Base-by-base conservation (phyloP, 2,329 filamentous ascomycete species). In the Phialocephala sp. region DNA sequence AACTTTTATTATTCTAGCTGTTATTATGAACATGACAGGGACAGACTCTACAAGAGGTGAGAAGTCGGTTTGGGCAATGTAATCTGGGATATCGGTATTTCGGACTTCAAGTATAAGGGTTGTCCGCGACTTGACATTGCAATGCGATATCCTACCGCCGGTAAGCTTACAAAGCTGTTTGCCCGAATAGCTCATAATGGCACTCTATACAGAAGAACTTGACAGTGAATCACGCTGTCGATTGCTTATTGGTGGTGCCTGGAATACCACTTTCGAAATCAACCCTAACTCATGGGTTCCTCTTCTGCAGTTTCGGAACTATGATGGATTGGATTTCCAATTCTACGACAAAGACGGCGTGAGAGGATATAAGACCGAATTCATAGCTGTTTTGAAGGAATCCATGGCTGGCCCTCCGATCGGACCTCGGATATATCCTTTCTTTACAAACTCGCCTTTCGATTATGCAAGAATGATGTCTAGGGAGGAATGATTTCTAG, bases 1-100 rank as follows among this genome's bases (percentile, higher is more conserved):
- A 70, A 68, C 35, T 71, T 72, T 55, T 70, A 69, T 24, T 71
- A 71, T 36, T 69, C 69, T 1, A n/a, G 41, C 18, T 69, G 66
- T n/a, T 73, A 72, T 41, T 71, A 67, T 15, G 4, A 55, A 6
- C 6, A 67, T 1, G 69, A 71, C 35, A 54, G 22, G 8, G 4
- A 70, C n/a, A 63, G 68, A 22, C 20, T 72, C 50, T 54, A 68
- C 35, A 67, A 68, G 27, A 55, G 59, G 18, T 71, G 66, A 63
- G 66, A 71, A 64, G 62, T 72, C 0, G 63, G 66, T 20, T 55
- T 66, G 18, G 67, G 67, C 1, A 35, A 63, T 37, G 63, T 43
- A 6, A 71, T 66, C 32, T 72, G 69, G 70, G 66, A 71, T 57
- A 43, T 68, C 4, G 56, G 58, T 11, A 72, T 71, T 18, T 50